phyloP scores from a whole-genome alignment of 116 monocot species.

The Posidonia oceanica region DNA sequence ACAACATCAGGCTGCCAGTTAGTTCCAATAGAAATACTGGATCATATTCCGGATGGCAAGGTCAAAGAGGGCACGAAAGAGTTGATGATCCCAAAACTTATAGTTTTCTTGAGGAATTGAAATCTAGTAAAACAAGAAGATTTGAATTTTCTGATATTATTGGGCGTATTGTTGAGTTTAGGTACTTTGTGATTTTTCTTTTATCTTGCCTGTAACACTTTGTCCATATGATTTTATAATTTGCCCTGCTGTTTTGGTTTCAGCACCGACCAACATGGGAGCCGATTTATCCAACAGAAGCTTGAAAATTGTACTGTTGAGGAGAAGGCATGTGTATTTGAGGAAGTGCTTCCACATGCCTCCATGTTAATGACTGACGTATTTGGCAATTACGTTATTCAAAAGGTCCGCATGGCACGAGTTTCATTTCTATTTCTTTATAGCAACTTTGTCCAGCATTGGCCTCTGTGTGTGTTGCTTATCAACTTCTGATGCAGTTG shows the following conservation, averaged over 20 bases:
- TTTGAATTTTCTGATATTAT: slow-evolving; percentile 78
- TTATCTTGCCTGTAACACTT: too few relatives aligned
- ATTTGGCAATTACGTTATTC: slow-evolving; percentile 91
- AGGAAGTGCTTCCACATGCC: slow-evolving; percentile 86
- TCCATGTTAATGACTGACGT: slow-evolving; percentile 93
- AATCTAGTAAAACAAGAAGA: slow-evolving; percentile 51
- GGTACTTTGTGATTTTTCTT: slow-evolving; percentile 21
- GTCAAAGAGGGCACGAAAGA: slow-evolving; percentile 42
- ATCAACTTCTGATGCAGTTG: background rate
- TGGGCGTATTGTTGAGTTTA: slow-evolving; percentile 82
- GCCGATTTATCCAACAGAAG: slow-evolving; percentile 97
- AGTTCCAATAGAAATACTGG: slow-evolving; percentile 25
- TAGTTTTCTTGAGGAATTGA: slow-evolving; percentile 82
- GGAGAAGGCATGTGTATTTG: slow-evolving; percentile 81
- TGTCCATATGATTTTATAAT: background rate
- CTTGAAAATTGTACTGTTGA: slow-evolving; percentile 62
- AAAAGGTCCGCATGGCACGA: slow-evolving; percentile 42
- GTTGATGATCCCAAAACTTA: slow-evolving; percentile 38
- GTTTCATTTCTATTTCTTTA: background rate
- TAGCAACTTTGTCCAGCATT: background rate
- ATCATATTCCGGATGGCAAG: slow-evolving; percentile 47
- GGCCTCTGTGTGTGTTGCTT: background rate
- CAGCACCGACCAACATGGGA: slow-evolving; percentile 95
- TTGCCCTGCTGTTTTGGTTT: slow-evolving; percentile 4
- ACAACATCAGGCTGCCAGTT: slow-evolving; percentile 27